phyloP scores from a whole-genome alignment of 208 protist genomes.

The Tritrichomonas foetus region DNA sequence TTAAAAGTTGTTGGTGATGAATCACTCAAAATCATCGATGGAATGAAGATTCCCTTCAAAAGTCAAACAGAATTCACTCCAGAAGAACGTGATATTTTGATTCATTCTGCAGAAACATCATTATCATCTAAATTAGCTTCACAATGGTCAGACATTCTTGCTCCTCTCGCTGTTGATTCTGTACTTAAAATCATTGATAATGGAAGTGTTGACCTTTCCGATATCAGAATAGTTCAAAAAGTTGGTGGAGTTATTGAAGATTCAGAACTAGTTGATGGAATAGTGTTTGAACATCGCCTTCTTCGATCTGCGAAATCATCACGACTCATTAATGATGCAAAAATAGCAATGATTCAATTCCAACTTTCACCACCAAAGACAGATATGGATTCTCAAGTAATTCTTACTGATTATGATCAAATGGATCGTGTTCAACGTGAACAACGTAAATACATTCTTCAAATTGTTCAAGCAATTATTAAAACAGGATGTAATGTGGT shows the following conservation, averaged over 20 bases:
- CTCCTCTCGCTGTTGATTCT: constrained; percentile 95
- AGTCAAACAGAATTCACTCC: background rate
- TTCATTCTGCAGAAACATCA: constrained; percentile 82
- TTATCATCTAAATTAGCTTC: constrained; percentile 91
- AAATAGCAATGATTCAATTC: constrained; percentile 98
- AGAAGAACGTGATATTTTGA: constrained; percentile 47
- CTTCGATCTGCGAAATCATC: background rate
- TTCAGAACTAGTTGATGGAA: constrained; percentile 78
- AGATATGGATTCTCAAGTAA: constrained; percentile 85
- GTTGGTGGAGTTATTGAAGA: constrained; percentile 91
- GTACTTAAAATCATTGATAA: constrained; percentile 72
- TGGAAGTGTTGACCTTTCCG: constrained; percentile 88
- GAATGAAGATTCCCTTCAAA: background rate
- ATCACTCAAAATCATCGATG: constrained; percentile 66
- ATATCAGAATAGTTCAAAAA: constrained; percentile 81
- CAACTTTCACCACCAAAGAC: constrained; percentile 98
- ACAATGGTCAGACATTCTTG: constrained; percentile 84
- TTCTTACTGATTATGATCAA: constrained; percentile 88
- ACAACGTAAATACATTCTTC: constrained; percentile 91
- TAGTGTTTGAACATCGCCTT: constrained; percentile 44
- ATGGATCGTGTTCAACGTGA: constrained; percentile 94
- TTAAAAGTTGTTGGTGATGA: constrained; percentile 76
- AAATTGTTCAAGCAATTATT: constrained; percentile 93
- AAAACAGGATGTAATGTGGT: constrained; percentile 94
- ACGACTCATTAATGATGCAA: constrained; percentile 83